Conservation (phyloP, 2,329 filamentous ascomycete genomes). For the Cladorrhinum sp. region DNA sequence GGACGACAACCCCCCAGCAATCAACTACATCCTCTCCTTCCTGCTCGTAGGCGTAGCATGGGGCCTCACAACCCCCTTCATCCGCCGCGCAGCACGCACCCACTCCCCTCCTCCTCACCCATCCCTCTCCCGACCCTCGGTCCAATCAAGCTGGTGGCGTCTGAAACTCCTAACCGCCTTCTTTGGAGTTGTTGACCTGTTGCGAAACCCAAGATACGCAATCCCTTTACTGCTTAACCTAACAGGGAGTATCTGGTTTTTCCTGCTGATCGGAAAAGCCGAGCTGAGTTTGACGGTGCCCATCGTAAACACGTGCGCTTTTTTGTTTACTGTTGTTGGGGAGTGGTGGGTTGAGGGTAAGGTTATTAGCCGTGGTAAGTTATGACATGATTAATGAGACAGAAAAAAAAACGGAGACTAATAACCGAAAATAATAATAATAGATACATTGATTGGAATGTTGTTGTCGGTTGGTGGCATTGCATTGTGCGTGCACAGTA, state of each 20-base stretch:
- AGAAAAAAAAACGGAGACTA: background rate
- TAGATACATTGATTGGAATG: constrained; percentile 84
- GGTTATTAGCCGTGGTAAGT: constrained; percentile 73
- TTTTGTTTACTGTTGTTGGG: constrained; percentile 90
- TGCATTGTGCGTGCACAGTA: constrained; percentile 75
- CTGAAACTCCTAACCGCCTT: constrained; percentile 61
- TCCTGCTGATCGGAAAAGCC: constrained; percentile 85
- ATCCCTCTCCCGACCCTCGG: constrained; percentile 47
- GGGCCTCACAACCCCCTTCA: constrained; percentile 91
- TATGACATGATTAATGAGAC: constrained; percentile 31
- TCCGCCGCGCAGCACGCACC: constrained; percentile 76
- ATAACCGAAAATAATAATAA: too few species aligned
- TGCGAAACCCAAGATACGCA: constrained; percentile 79
- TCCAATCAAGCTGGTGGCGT: constrained; percentile 58
- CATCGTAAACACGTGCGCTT: constrained; percentile 90
- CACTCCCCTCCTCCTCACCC: constrained; percentile 64
- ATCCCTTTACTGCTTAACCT: constrained; percentile 82
- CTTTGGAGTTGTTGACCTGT: constrained; percentile 73
- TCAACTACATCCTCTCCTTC: constrained; percentile 88
- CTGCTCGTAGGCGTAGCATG: constrained; percentile 87
- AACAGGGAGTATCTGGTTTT: constrained; percentile 95
- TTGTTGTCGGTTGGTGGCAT: constrained; percentile 74
- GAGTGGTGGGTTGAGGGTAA: constrained; percentile 96
- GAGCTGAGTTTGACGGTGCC: constrained; percentile 91
- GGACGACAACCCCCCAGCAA: constrained; percentile 44